Evolutionary conservation across 768 basidiomycete genomes (phyloP).

Genomic region (Boletus edulis): DNA sequence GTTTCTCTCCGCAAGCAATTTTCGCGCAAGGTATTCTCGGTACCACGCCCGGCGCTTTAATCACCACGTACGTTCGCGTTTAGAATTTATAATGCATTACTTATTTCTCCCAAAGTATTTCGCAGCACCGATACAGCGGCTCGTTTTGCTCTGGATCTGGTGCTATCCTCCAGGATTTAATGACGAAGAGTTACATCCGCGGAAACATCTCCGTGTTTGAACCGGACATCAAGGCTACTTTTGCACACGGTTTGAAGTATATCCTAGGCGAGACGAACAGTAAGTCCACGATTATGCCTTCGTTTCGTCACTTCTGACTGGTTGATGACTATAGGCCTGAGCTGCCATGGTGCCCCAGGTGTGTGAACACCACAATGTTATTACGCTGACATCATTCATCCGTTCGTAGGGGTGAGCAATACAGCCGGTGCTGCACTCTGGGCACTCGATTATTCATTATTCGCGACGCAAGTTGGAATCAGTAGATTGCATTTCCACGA

Average conservation of each 20-base stretch:
- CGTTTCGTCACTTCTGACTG: neutral
- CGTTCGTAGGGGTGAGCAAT: slow-evolving; percentile 54
- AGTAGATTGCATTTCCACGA: slow-evolving; percentile 60
- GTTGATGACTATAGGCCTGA: slow-evolving; percentile 20
- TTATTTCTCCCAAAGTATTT: slow-evolving; percentile 28
- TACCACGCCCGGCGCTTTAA: slow-evolving; percentile 46
- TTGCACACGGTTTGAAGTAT: slow-evolving; percentile 47
- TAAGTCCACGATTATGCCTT: slow-evolving; percentile 33
- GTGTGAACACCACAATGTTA: neutral
- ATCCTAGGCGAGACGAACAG: slow-evolving; percentile 65
- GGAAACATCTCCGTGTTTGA: slow-evolving; percentile 52
- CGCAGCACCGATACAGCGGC: slow-evolving; percentile 50
- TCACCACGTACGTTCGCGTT: slow-evolving; percentile 45
- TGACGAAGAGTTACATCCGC: slow-evolving; percentile 58
- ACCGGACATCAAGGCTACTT: slow-evolving; percentile 53
- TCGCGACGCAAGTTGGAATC: slow-evolving; percentile 54
- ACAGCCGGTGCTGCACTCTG: slow-evolving; percentile 70
- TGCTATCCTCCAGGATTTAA: slow-evolving; percentile 57
- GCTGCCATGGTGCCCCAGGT: slow-evolving; percentile 39
- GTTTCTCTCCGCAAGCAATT: slow-evolving; percentile 62
- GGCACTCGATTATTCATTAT: slow-evolving; percentile 64
- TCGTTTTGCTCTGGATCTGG: slow-evolving; percentile 57
- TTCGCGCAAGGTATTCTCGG: slow-evolving; percentile 51
- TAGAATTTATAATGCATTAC: neutral
- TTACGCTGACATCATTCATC: neutral